Percentiles rank a stretch among this genome's conserved stretches.
phyloP scores from a whole-genome alignment of 306 rosid species.

The Neltuma alba region DNA sequence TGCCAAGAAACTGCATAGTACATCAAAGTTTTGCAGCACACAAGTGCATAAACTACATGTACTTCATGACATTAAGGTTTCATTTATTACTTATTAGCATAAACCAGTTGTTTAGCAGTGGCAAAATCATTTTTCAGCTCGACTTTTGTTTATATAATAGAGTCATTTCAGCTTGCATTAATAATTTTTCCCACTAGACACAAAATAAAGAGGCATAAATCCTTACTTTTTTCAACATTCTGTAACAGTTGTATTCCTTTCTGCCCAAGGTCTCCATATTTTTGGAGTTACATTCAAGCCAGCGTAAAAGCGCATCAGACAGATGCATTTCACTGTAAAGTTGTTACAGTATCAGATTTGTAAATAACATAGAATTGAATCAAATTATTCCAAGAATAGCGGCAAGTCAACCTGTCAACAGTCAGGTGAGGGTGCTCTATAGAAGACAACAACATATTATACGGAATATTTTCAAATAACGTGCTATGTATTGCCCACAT shows the following conservation, averaged over 20 bases:
- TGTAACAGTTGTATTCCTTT: conserved; percentile 40
- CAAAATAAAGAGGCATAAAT: conserved; percentile 18
- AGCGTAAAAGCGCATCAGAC: conserved; percentile 61
- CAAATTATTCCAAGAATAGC: conserved; percentile 28
- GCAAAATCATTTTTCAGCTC: not conserved
- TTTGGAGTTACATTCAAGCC: conserved; percentile 58
- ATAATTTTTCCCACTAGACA: conserved; percentile 10
- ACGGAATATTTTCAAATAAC: conserved; percentile 55
- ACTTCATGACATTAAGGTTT: conserved; percentile 22
- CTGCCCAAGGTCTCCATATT: conserved; percentile 43
- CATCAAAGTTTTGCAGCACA: conserved; percentile 20
- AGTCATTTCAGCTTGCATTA: conserved; percentile 6
- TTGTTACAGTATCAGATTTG: conserved; percentile 40
- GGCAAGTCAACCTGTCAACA: conserved; percentile 62
- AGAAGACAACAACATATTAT: conserved; percentile 53
- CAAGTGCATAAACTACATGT: conserved; percentile 31
- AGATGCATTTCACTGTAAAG: conserved; percentile 80
- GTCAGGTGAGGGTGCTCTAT: conserved; percentile 64
- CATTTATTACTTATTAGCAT: conserved; percentile 15
- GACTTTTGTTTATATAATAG: not conserved
- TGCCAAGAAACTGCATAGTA: conserved; percentile 18
- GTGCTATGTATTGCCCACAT: conserved; percentile 59
- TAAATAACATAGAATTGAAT: conserved; percentile 24
- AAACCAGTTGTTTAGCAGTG: conserved; percentile 22
- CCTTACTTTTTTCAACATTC: conserved; percentile 63